phyloP scores from a whole-genome alignment of 495 filamentous ascomycete species.

The Sordaria brevicollis region DNA sequence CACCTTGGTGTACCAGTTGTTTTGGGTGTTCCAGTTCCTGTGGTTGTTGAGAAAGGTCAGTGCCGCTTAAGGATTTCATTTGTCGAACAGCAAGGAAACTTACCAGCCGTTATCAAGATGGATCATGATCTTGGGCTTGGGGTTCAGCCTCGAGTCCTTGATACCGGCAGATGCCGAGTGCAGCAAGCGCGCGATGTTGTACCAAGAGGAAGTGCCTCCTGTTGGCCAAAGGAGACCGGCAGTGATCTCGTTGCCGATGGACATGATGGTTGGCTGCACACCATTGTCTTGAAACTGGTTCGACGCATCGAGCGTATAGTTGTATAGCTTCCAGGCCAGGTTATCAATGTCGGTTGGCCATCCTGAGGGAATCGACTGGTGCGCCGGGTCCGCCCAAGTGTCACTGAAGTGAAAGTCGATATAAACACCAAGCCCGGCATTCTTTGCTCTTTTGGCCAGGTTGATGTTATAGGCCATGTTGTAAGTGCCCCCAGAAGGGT shows the following conservation, averaged over 20 bases:
- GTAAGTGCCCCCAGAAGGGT: conserved; percentile 53
- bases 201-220: conserved; percentile 39
- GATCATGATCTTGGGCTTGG: conserved; percentile 54
- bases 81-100: background rate
- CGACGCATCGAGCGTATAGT: conserved; percentile 51
- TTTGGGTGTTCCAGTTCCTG: conserved; percentile 50
- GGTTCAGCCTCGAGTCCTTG: conserved; percentile 46
- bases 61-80: background rate
- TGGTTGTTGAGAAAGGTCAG: background rate
- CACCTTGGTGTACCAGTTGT: conserved; percentile 50
- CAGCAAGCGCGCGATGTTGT: conserved; percentile 50
- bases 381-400: conserved; percentile 44
- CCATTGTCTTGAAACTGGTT: conserved; percentile 47
- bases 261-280: conserved; percentile 50
- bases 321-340: conserved; percentile 52
- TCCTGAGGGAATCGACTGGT: conserved; percentile 45
- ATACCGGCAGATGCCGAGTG: conserved; percentile 53
- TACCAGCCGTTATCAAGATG: conserved; percentile 59
- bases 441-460: conserved; percentile 53
- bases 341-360: conserved; percentile 51
- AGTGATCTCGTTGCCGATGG: conserved; percentile 62
- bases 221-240: conserved; percentile 55
- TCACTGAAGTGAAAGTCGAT: conserved; percentile 64
- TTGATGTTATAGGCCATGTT: conserved; percentile 59
- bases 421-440: conserved; percentile 53